phyloP scores from a whole-genome alignment of 495 filamentous ascomycete species.

The Alectoria sarmentosa region DNA sequence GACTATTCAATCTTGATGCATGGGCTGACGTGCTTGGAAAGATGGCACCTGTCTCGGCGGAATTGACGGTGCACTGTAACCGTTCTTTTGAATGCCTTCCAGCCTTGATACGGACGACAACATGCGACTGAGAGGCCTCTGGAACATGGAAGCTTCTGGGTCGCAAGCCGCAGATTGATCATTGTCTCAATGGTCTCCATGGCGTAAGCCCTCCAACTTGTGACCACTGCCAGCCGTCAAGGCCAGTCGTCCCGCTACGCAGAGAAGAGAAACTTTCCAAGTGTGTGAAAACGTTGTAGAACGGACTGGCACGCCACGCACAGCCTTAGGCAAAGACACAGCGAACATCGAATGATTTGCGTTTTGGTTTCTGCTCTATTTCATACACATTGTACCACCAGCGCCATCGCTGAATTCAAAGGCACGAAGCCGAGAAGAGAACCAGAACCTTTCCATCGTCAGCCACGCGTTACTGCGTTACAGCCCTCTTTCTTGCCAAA shows the following conservation, averaged over 20 bases:
- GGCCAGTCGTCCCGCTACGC: background rate
- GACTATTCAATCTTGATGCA: too few species aligned
- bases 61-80: too few species aligned
- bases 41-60: too few species aligned
- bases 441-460: background rate
- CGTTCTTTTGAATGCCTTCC: too few species aligned
- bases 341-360: background rate
- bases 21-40: too few species aligned
- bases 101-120: too few species aligned
- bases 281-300: background rate
- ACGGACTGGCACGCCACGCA: background rate
- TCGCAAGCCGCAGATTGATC: too few species aligned
- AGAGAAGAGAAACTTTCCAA: background rate
- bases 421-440: background rate
- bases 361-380: background rate
- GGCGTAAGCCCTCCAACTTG: background rate
- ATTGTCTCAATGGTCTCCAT: too few species aligned
- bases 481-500: slow-evolving; percentile 49
- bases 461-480: slow-evolving; percentile 9
- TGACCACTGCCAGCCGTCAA: background rate
- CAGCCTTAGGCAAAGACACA: background rate
- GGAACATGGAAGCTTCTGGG: too few species aligned
- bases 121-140: too few species aligned
- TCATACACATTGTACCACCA: slow-evolving; percentile 1
- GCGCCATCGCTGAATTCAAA: slow-evolving; percentile 8